Conservation (phyloP, 2,329 filamentous ascomycete species). For the Diplocarpon rosae region DNA sequence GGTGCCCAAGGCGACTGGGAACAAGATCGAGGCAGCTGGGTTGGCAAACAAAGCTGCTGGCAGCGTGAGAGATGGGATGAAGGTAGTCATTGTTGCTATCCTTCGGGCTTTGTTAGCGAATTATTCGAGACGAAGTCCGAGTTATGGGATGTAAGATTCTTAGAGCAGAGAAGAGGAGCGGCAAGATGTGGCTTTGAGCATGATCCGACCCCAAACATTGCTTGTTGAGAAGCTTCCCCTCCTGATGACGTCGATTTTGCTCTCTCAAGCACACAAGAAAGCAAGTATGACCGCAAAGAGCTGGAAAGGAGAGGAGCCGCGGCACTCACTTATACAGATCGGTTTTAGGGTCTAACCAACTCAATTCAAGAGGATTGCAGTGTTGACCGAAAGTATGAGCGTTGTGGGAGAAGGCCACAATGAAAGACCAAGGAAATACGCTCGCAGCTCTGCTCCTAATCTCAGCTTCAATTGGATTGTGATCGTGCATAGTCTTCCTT, state of each 20-base stretch:
- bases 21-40: conserved; percentile 60
- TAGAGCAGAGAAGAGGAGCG: neutral
- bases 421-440: too few relatives aligned
- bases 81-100: conserved; percentile 56
- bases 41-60: conserved; percentile 60
- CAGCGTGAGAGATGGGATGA: conserved; percentile 67
- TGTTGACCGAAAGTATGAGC: too few relatives aligned
- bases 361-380: too few relatives aligned
- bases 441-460: too few relatives aligned
- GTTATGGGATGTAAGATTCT: neutral
- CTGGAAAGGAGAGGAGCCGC: neutral
- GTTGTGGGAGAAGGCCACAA: too few relatives aligned
- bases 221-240: conserved; percentile 3
- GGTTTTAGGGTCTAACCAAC: too few relatives aligned
- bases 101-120: conserved; percentile 4
- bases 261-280: neutral
- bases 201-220: neutral
- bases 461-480: too few relatives aligned
- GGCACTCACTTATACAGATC: too few relatives aligned
- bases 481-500: too few relatives aligned
- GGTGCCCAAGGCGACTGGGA: conserved; percentile 64
- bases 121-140: neutral
- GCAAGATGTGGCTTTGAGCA: conserved; percentile 1
- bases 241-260: conserved; percentile 3
- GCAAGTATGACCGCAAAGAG: neutral